These are phyloP conservation scores for Mycena indigotica DNA, from an alignment of 768 basidiomycete species.

Conservation along the genomic window DNA sequence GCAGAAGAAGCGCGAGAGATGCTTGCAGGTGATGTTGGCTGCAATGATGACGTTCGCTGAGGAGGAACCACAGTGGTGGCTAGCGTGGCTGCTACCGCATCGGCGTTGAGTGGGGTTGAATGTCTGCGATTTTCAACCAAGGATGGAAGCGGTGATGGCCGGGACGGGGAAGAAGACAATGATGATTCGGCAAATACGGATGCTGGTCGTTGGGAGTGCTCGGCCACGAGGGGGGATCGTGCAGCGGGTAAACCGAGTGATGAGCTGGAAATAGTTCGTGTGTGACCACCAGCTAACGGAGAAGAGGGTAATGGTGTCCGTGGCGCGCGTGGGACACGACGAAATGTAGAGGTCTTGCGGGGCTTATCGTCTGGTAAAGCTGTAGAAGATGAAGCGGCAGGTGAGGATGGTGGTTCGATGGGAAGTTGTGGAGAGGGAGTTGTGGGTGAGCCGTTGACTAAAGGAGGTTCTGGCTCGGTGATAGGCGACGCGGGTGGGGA, in stretches of 20 bases:
- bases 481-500: slow-evolving; percentile 26
- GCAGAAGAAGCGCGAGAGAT: slow-evolving; percentile 18
- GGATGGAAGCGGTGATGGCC: slow-evolving; percentile 12
- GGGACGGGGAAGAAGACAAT: slow-evolving; percentile 15
- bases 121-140: slow-evolving; percentile 14
- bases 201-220: slow-evolving; percentile 18
- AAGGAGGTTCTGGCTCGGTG: slow-evolving; percentile 3
- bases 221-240: slow-evolving; percentile 7
- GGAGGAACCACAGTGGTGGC: slow-evolving; percentile 20
- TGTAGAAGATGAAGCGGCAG: neutral
- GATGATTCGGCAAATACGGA: slow-evolving; percentile 19
- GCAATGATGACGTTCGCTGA: slow-evolving; percentile 21
- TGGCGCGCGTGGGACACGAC: slow-evolving; percentile 47
- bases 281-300: slow-evolving; percentile 32
- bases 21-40: slow-evolving; percentile 12
- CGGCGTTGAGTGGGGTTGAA: slow-evolving; percentile 21
- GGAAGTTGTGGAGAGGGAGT: neutral
- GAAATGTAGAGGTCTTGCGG: slow-evolving; percentile 53
- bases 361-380: slow-evolving; percentile 13
- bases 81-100: slow-evolving; percentile 16
- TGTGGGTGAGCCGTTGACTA: slow-evolving; percentile 6
- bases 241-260: slow-evolving; percentile 23
- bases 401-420: slow-evolving; percentile 9
- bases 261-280: slow-evolving; percentile 29
- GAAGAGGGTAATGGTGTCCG: slow-evolving; percentile 36